Base-by-base conservation (phyloP, 2,329 filamentous ascomycete species). In the Fusarium chlamydosporum region DNA sequence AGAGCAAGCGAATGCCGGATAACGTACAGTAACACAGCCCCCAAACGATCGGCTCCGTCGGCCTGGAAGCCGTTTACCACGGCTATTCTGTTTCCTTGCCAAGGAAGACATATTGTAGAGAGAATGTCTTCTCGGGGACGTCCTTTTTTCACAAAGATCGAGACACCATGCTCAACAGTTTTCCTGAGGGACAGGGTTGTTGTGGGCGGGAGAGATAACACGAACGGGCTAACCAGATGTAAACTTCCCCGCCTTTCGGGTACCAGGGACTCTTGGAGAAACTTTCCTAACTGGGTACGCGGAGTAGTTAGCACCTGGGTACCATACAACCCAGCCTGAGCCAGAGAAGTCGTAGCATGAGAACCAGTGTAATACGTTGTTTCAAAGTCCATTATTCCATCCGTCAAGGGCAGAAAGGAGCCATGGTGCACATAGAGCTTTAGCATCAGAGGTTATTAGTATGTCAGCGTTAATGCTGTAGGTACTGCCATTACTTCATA, bases 21-120 rank as follows among this genome's bases (percentile, higher is more conserved):
- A 1, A 61, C 51, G 2, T 18, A 69, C 67, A 3, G 67, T 70
- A 11, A 55, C 42, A 29, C 67, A 70, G 18, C 67, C 67, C 3
- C 67, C 67, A 6, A 70, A 68, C 1, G 67, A 70, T 8, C 67
- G 67, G 40, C 45, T 63, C 12, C 67, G 27, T 7, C 54, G 35
- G 0, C 50, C 31, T 13, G 34, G 31, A 0, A 15, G 26, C 31
- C 41, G 53, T 11, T 53, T 54, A 4, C 12, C 4, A 4, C 37
- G 67, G 18, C 23, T 1, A 9, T 43, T 12, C 15, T n/a, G 6
- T 9, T 61, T 68, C 4, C 34, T 41, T 3, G 8, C 34, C 1
- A 26, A 9, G 2, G 35, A n/a, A 38, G 43, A n/a, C 67, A 69
- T 68, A 3, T 7, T 11, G 7, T 3, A 20, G 26, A 35, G 40